Conservation (phyloP, 2,329 filamentous ascomycete species). For the Truncatella angustata region DNA sequence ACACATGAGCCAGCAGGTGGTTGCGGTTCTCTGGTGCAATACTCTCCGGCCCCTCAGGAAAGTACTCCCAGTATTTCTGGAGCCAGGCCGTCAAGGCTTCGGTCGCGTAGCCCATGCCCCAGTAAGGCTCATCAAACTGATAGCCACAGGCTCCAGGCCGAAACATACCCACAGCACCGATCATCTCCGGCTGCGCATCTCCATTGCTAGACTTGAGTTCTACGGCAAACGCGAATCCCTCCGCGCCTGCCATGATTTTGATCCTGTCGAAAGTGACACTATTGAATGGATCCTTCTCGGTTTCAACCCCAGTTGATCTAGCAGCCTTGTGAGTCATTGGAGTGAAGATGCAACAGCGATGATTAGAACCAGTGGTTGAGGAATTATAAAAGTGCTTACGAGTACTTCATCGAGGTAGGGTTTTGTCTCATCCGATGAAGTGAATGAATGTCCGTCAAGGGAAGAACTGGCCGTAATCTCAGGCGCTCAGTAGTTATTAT, state of each 20-base stretch:
- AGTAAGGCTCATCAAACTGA: conserved; percentile 7
- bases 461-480: neutral
- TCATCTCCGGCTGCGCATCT: neutral
- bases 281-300: conserved; percentile 5
- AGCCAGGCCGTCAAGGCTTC: neutral
- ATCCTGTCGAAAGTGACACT: conserved; percentile 1
- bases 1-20: neutral
- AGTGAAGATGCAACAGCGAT: neutral
- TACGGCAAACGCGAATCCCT: conserved; percentile 3
- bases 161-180: neutral
- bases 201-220: neutral
- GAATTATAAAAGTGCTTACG: neutral
- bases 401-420: conserved; percentile 1
- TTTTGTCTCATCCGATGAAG: neutral
- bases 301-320: conserved; percentile 1
- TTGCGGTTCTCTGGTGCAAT: neutral
- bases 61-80: neutral
- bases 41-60: neutral
- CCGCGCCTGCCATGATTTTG: neutral
- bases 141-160: neutral
- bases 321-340: neutral
- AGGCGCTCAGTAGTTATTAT: neutral
- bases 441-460: conserved; percentile 6
- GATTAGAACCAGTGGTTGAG: too few relatives aligned
- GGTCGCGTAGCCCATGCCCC: conserved; percentile 6